A percentile compares a stretch with the other conserved stretches of the same genome.
These are phyloP conservation scores for Leishmania braziliensis DNA, from an alignment of 208 protist genomes.

Conservation along the genomic window DNA sequence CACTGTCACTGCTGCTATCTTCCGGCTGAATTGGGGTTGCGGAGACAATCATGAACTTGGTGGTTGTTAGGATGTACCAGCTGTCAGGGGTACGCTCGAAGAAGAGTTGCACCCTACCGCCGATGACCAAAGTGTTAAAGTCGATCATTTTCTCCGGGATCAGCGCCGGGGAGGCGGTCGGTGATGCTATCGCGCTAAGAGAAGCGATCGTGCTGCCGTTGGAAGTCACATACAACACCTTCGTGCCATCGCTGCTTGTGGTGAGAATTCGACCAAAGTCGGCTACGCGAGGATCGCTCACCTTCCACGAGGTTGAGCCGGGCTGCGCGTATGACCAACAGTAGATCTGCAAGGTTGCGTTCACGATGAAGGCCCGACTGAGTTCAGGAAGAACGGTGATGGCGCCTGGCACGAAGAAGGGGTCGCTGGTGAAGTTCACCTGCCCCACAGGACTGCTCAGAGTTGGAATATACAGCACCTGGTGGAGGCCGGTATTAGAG, in stretches of 20 bases:
- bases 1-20: constrained; percentile 2
- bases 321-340: constrained; percentile 9
- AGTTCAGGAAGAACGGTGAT: constrained; percentile 5
- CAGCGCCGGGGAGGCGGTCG: neutral
- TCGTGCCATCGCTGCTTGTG: constrained; percentile 13
- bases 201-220: constrained; percentile 9
- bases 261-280: constrained; percentile 10
- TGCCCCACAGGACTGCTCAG: constrained; percentile 11
- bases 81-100: constrained; percentile 16
- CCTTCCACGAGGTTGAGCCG: neutral
- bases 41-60: constrained; percentile 22
- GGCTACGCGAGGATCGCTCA: constrained; percentile 5
- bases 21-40: constrained; percentile 6
- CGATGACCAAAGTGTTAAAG: neutral
- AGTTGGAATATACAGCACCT: constrained; percentile 32
- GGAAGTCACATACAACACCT: constrained; percentile 19
- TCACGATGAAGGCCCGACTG: constrained; percentile 12
- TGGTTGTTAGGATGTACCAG: constrained; percentile 27
- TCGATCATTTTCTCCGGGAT: neutral
- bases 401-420: constrained; percentile 1
- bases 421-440: neutral
- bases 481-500: constrained; percentile 43
- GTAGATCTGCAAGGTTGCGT: constrained; percentile 7
- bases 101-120: constrained; percentile 3
- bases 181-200: constrained; percentile 10